These are phyloP conservation scores for Pulveroboletus frians DNA, from an alignment of 768 basidiomycete species.

Conservation along the genomic window DNA sequence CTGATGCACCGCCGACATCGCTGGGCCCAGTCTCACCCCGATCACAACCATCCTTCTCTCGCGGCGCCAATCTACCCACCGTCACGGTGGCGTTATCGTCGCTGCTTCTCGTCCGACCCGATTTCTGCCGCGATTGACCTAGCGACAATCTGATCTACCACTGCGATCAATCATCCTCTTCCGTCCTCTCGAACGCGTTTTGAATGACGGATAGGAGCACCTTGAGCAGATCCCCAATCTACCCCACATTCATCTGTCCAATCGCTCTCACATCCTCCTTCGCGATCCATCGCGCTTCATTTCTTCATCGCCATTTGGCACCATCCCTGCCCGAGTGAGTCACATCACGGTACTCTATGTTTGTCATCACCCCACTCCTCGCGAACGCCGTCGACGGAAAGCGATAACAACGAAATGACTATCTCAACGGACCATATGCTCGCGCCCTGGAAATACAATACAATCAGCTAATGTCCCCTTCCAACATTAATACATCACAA, in stretches of 20 bases:
- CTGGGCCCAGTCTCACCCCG: not conserved
- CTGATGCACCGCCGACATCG: constrained; percentile 1
- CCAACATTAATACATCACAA: not conserved
- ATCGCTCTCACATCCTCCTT: not conserved
- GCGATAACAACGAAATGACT: not conserved
- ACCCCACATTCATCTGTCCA: constrained; percentile 12
- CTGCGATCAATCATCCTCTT: constrained; percentile 12
- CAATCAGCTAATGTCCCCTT: not conserved
- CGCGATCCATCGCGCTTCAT: constrained; percentile 22
- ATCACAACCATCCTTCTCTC: not conserved
- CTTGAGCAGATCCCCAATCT: constrained; percentile 8
- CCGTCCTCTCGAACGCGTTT: not conserved
- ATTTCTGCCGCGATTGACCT: constrained; percentile 10
- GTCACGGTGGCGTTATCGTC: constrained; percentile 3
- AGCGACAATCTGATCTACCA: constrained; percentile 21
- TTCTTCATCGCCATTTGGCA: constrained; percentile 10
- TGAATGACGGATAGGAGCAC: constrained; percentile 12
- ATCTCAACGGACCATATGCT: not conserved
- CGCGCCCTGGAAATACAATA: not conserved
- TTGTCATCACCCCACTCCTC: not conserved
- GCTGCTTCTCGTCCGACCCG: not conserved
- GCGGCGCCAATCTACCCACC: not conserved
- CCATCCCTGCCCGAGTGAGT: not conserved
- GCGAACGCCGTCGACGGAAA: constrained; percentile 10
- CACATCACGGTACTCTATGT: not conserved